These are phyloP conservation scores for Metschnikowia corniflorae DNA, from an alignment of 805 yeast genomes.

Conservation along the genomic window DNA sequence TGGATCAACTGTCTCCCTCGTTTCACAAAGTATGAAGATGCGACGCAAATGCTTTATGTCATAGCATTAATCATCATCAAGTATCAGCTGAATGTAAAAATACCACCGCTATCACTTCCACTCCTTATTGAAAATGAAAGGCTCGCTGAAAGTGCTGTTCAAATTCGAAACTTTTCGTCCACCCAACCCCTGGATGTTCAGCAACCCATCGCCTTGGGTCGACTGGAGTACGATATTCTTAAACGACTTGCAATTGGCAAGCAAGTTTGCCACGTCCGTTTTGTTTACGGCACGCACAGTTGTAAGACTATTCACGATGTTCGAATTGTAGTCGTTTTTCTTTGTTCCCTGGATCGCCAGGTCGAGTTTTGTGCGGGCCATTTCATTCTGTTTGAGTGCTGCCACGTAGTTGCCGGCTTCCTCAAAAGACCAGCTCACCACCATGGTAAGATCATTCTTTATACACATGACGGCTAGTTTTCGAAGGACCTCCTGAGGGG, in stretches of 20 bases:
- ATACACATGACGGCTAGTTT: constrained; percentile 47
- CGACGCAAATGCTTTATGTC: too few species aligned
- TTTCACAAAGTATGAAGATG: too few species aligned
- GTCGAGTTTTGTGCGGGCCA: constrained; percentile 26
- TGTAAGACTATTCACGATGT: constrained; percentile 45
- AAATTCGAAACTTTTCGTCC: constrained; percentile 42
- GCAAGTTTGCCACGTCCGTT: constrained; percentile 49
- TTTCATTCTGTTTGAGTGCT: constrained; percentile 35
- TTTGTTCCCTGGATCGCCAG: constrained; percentile 43
- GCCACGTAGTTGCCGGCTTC: constrained; percentile 44
- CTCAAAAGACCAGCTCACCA: constrained; percentile 52
- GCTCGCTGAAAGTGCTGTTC: constrained; percentile 42
- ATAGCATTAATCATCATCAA: too few species aligned
- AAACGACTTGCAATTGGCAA: constrained; percentile 47
- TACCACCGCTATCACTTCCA: too few species aligned
- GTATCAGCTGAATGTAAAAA: too few species aligned
- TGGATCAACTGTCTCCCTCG: too few species aligned
- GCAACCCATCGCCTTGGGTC: constrained; percentile 22
- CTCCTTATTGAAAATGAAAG: constrained; percentile 46
- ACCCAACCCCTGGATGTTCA: constrained; percentile 48
- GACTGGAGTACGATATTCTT: constrained; percentile 36
- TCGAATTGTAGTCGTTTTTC: constrained; percentile 42
- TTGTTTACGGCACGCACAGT: constrained; percentile 47
- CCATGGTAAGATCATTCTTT: constrained; percentile 46
- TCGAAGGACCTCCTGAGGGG: constrained; percentile 47